A percentile compares a stretch with the other conserved stretches of the same genome.
Conservation (phyloP, 306 rosid species). For the Cyclanthera cordifolia region DNA sequence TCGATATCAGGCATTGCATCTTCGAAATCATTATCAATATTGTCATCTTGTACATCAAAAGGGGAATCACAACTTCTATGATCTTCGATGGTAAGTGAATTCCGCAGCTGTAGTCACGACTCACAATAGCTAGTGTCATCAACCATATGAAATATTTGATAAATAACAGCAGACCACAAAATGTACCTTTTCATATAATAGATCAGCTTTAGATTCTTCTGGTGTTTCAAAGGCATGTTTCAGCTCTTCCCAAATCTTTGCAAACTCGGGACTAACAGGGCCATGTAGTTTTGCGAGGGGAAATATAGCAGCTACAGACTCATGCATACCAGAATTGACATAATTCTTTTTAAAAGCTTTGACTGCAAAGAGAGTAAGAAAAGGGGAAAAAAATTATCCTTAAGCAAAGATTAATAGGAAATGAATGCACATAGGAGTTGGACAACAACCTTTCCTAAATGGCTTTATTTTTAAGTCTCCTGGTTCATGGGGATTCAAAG, state of each 20-base stretch:
- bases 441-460: constrained; percentile 61
- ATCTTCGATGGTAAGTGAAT: constrained; percentile 44
- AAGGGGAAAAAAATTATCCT: constrained; percentile 5
- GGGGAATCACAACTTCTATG: constrained; percentile 29
- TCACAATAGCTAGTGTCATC: constrained; percentile 14
- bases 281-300: constrained; percentile 75
- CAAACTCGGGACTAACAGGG: constrained; percentile 65
- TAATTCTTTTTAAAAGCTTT: constrained; percentile 32
- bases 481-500: constrained; percentile 83
- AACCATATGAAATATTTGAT: not conserved
- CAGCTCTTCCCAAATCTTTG: constrained; percentile 45
- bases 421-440: constrained; percentile 1
- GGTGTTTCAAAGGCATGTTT: constrained; percentile 27
- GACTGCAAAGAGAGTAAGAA: constrained; percentile 43
- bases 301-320: constrained; percentile 39
- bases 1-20: constrained; percentile 35
- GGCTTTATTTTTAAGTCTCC: constrained; percentile 77
- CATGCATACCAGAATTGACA: constrained; percentile 19
- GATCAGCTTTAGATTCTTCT: constrained; percentile 26
- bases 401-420: not conserved
- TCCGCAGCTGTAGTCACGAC: constrained; percentile 67
- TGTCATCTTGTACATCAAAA: constrained; percentile 30
- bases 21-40: constrained; percentile 39
- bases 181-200: constrained; percentile 57
- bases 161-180: not conserved